phyloP scores from a whole-genome alignment of 2,329 filamentous ascomycete species.

The Neocucurbitaria cava region DNA sequence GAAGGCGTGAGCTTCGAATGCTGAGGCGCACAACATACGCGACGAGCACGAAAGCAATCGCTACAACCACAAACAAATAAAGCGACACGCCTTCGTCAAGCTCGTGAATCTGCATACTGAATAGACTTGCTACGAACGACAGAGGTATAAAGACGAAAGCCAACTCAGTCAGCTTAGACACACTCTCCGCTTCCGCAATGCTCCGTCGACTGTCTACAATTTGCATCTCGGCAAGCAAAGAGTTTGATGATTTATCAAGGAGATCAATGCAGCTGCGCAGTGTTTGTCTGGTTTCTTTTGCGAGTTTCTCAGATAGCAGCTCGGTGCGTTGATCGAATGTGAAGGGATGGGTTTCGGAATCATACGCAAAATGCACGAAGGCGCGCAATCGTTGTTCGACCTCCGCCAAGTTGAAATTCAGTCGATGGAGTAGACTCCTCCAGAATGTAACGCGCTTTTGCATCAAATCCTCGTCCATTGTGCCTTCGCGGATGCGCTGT shows the following conservation, averaged over 20 bases:
- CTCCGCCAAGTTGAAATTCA: constrained; percentile 15
- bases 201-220: constrained; percentile 35
- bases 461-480: constrained; percentile 21
- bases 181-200: constrained; percentile 39
- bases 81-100: constrained; percentile 21
- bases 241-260: constrained; percentile 32
- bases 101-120: constrained; percentile 39
- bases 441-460: constrained; percentile 23
- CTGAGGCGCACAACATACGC: constrained; percentile 16
- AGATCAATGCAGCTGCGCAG: constrained; percentile 15
- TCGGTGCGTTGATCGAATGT: background rate
- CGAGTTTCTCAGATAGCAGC: constrained; percentile 12
- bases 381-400: constrained; percentile 11
- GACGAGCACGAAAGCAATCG: constrained; percentile 13
- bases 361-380: constrained; percentile 12
- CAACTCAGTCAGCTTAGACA: constrained; percentile 41
- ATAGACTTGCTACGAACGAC: constrained; percentile 35
- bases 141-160: constrained; percentile 44
- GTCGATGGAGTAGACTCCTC: constrained; percentile 14
- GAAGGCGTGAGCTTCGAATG: constrained; percentile 16
- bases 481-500: constrained; percentile 22
- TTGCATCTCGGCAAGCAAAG: constrained; percentile 48
- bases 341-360: constrained; percentile 3
- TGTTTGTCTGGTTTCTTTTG: constrained; percentile 6
- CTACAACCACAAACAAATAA: constrained; percentile 26